A percentile compares a stretch with the other conserved stretches of the same genome.
phyloP scores from a whole-genome alignment of 768 basidiomycete species.

The Suillus clintonianus region DNA sequence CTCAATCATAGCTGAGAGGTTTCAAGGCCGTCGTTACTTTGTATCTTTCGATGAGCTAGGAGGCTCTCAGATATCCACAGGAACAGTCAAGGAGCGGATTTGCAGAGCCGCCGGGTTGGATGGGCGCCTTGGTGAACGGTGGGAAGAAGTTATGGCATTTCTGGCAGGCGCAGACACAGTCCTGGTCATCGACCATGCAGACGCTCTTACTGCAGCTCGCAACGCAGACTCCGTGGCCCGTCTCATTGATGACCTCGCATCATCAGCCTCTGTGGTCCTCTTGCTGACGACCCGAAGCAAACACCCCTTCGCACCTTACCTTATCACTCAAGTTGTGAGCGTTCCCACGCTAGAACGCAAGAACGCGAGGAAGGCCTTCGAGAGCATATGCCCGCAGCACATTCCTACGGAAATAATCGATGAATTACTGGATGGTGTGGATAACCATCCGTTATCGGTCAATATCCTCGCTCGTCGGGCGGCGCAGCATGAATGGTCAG shows the following conservation, averaged over 20 bases:
- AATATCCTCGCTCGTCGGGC: conserved; percentile 3
- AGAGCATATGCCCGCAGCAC: not conserved
- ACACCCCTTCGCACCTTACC: not conserved
- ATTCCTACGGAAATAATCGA: not conserved
- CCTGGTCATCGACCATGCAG: conserved; percentile 5
- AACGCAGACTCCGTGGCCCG: not conserved
- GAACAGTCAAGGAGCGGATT: not conserved
- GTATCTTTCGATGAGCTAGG: not conserved
- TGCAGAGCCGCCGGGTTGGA: not conserved
- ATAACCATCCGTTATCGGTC: not conserved
- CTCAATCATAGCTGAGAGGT: not conserved
- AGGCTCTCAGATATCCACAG: not conserved
- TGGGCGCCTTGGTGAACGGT: not conserved
- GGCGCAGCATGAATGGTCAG: conserved; percentile 1
- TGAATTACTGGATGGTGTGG: not conserved
- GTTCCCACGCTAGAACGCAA: not conserved
- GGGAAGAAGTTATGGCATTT: not conserved
- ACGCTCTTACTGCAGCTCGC: not conserved
- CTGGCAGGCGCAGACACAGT: not conserved
- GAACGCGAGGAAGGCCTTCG: not conserved
- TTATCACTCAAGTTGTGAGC: not conserved
- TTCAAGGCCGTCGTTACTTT: conserved; percentile 1
- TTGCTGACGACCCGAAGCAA: conserved; percentile 2
- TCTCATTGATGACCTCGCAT: not conserved
- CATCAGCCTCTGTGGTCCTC: conserved; percentile 1